Conservation (phyloP, 2,329 filamentous ascomycete genomes). For the Lecanosticta acicola region DNA sequence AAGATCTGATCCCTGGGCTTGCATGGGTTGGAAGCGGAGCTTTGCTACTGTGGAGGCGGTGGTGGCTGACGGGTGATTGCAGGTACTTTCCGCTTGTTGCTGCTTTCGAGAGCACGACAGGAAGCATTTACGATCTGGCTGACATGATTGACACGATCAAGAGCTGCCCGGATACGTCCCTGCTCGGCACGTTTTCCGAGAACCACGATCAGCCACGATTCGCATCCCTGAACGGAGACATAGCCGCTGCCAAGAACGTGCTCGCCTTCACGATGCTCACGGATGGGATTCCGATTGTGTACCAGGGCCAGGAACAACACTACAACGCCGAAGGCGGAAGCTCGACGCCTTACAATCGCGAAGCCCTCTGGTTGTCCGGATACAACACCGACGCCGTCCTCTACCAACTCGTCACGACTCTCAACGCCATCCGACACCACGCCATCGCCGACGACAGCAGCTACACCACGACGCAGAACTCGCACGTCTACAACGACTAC, state of each 20-base stretch:
- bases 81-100: conserved; percentile 35
- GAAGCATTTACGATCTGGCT: conserved; percentile 37
- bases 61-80: conserved; percentile 11
- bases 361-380: conserved; percentile 38
- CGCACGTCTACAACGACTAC: conserved; percentile 37
- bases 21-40: neutral
- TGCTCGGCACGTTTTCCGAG: conserved; percentile 38
- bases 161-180: conserved; percentile 34
- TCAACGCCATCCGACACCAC: conserved; percentile 49
- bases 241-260: conserved; percentile 55
- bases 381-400: conserved; percentile 40
- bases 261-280: conserved; percentile 57
- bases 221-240: conserved; percentile 47
- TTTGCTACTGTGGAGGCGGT: conserved; percentile 3
- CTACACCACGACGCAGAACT: conserved; percentile 40
- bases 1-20: conserved; percentile 12
- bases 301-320: conserved; percentile 61
- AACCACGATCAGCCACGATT: conserved; percentile 39
- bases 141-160: conserved; percentile 31
- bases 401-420: conserved; percentile 37
- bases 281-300: conserved; percentile 59
- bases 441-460: conserved; percentile 36
- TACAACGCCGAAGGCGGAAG: conserved; percentile 37
- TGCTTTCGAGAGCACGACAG: conserved; percentile 35
- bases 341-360: conserved; percentile 37